Percentiles rank a stretch among this genome's conserved stretches.
These are phyloP conservation scores for Acidomyces sp. DNA, from an alignment of 495 filamentous ascomycete genomes.

Conservation along the genomic window DNA sequence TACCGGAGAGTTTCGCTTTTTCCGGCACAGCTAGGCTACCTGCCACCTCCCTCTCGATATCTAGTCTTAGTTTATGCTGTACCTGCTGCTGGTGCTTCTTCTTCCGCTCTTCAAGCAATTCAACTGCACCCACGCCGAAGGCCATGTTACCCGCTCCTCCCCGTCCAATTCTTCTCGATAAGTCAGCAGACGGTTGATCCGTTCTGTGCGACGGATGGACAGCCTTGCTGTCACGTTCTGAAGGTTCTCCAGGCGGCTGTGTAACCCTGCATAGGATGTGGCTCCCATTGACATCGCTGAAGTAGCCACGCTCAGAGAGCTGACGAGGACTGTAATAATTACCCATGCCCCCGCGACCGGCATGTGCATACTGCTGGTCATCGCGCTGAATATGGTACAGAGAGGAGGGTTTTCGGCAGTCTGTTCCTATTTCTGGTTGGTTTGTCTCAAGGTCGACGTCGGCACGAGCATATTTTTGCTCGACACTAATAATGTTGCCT, in stretches of 20 bases:
- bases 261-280: conserved; percentile 11
- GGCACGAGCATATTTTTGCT: conserved; percentile 36
- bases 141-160: conserved; percentile 48
- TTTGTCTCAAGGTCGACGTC: conserved; percentile 24
- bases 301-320: conserved; percentile 21
- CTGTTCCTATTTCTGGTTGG: conserved; percentile 23
- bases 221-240: conserved; percentile 12
- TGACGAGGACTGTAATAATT: conserved; percentile 39
- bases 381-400: conserved; percentile 2
- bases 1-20: conserved; percentile 11
- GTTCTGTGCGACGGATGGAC: conserved; percentile 12
- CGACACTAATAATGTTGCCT: conserved; percentile 47
- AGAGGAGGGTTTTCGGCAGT: conserved; percentile 1
- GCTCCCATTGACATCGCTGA: conserved; percentile 11
- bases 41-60: conserved; percentile 31
- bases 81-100: conserved; percentile 26
- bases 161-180: conserved; percentile 28
- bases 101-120: conserved; percentile 21
- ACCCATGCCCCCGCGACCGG: conserved; percentile 48
- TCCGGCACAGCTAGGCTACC: conserved; percentile 12
- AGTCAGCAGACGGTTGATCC: conserved; percentile 9
- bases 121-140: conserved; percentile 21
- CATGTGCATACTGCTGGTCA: conserved; percentile 34
- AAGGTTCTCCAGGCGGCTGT: conserved; percentile 18
- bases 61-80: conserved; percentile 30